Evolutionary conservation across 1,284 basidiomycete genomes (phyloP).

Genomic region (Cryptococcus sp.): DNA sequence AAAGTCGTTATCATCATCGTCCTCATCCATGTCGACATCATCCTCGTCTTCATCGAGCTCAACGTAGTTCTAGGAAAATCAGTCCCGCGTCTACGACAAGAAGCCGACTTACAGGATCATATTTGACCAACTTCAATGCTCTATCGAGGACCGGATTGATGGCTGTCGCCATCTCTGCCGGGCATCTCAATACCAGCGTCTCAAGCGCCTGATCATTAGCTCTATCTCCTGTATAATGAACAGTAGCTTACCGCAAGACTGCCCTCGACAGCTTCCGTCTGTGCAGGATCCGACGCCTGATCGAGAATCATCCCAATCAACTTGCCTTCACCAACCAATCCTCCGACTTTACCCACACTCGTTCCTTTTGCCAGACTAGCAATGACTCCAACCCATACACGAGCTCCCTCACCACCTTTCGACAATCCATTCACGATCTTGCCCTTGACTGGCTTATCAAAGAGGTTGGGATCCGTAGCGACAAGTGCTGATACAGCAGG

Average conservation of each 20-base stretch:
- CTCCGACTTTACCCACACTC: conserved; percentile 26
- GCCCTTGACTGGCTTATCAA: conserved; percentile 19
- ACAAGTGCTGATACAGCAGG: conserved; percentile 57
- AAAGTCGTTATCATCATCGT: conserved; percentile 51
- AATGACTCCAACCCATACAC: conserved; percentile 32
- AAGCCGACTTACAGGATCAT: conserved; percentile 72
- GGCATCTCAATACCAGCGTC: conserved; percentile 73
- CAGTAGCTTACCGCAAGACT: conserved; percentile 21
- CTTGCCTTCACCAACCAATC: conserved; percentile 26
- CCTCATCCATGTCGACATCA: conserved; percentile 43
- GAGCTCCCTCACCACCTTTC: conserved; percentile 21
- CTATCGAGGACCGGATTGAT: conserved; percentile 64
- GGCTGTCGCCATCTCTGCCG: conserved; percentile 71
- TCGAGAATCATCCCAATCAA: conserved; percentile 24
- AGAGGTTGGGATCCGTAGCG: conserved; percentile 26
- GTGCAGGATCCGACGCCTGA: conserved; percentile 29
- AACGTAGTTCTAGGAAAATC: conserved; percentile 67
- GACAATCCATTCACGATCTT: conserved; percentile 26
- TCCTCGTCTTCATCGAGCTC: conserved; percentile 74
- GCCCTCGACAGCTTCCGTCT: conserved; percentile 42
- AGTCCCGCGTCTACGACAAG: neutral
- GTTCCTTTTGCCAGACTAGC: conserved; percentile 34
- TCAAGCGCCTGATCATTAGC: conserved; percentile 64
- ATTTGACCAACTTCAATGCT: conserved; percentile 75
- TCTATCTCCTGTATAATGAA: neutral